phyloP scores from a whole-genome alignment of 148 eudicot species.

The Limonium bicolor region DNA sequence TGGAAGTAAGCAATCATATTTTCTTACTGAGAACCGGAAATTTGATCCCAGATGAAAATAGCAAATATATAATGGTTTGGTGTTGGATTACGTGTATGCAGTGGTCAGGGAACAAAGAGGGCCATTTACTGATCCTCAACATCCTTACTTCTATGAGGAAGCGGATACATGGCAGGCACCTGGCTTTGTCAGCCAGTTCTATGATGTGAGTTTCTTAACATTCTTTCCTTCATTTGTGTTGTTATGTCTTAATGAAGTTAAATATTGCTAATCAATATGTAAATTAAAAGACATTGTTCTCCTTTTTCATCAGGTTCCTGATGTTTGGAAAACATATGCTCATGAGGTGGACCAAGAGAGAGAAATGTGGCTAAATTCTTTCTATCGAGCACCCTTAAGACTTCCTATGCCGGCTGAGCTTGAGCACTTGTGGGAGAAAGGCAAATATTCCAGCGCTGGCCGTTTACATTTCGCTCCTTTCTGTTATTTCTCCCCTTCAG shows the following conservation, averaged over 20 bases:
- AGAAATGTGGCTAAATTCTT: constrained; percentile 90
- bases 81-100: constrained; percentile 14
- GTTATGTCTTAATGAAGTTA: background rate
- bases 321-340: constrained; percentile 81
- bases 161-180: constrained; percentile 98
- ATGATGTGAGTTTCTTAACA: constrained; percentile 48
- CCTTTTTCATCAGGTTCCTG: constrained; percentile 57
- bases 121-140: constrained; percentile 91
- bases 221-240: background rate
- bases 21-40: too few species aligned
- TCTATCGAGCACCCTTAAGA: constrained; percentile 73
- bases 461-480: background rate
- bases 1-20: constrained; percentile 90
- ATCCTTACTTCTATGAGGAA: constrained; percentile 87
- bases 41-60: background rate
- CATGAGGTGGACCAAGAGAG: constrained; percentile 85
- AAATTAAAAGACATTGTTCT: background rate
- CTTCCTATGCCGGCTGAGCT: constrained; percentile 93
- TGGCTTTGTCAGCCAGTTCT: constrained; percentile 89
- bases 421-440: constrained; percentile 77
- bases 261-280: background rate
- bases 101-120: constrained; percentile 93
- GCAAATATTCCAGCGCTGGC: constrained; percentile 9
- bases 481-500: background rate
- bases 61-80: background rate